phyloP scores from a whole-genome alignment of 441 rosid genomes.

The Biscutella laevigata region DNA sequence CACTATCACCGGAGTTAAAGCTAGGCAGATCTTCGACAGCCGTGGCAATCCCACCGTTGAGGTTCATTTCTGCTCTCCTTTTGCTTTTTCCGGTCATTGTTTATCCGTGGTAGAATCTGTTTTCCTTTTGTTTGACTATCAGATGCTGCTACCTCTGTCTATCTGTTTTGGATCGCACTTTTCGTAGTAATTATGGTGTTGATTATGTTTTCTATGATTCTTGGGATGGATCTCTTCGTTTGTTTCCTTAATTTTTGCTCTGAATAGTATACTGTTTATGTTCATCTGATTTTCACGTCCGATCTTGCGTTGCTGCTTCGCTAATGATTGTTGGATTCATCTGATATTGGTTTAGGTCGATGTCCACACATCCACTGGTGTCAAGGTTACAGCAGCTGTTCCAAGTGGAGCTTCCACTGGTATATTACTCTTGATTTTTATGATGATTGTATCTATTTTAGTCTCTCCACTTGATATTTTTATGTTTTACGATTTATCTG shows the following conservation, averaged over 20 bases:
- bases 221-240: slow-evolving; percentile 12
- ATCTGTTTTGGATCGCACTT: not conserved
- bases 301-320: not conserved
- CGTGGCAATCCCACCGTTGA: slow-evolving; percentile 77
- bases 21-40: slow-evolving; percentile 77
- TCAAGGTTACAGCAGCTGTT: slow-evolving; percentile 68
- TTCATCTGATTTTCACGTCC: not conserved
- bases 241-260: not conserved
- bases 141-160: not conserved
- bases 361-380: slow-evolving; percentile 39
- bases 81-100: not conserved
- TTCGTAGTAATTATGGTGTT: not conserved
- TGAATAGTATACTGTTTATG: not conserved
- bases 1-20: slow-evolving; percentile 42
- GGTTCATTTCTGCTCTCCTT: slow-evolving; percentile 24
- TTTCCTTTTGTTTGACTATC: slow-evolving; percentile 1
- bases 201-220: not conserved
- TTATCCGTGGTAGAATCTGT: slow-evolving; percentile 1
- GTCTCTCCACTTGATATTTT: no score
- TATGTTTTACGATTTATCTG: no score
- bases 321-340: not conserved
- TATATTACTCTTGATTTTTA: slow-evolving; percentile 22
- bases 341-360: slow-evolving; percentile 45
- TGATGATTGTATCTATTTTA: no score
- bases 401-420: slow-evolving; percentile 98